phyloP scores from a whole-genome alignment of 257 asterid genomes.

The Hygrophila difformis region DNA sequence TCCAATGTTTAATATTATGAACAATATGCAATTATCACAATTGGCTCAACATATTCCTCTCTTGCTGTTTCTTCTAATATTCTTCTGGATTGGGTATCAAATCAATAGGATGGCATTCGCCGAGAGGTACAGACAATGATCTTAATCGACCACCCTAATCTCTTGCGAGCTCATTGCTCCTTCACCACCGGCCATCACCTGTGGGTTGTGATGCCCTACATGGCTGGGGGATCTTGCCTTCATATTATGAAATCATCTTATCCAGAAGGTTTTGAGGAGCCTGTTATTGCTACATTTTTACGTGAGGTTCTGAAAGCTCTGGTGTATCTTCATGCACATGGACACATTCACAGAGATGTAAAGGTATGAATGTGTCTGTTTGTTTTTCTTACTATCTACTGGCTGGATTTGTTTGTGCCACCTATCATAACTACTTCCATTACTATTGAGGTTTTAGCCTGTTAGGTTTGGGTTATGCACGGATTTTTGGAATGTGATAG shows the following conservation, averaged over 20 bases:
- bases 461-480: too few relatives aligned
- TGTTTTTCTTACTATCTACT: neutral
- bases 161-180: conserved; percentile 89
- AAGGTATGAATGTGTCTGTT: conserved; percentile 43
- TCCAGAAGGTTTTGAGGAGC: conserved; percentile 98
- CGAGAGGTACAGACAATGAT: conserved; percentile 92
- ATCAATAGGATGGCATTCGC: conserved; percentile 86
- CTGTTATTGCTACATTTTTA: conserved; percentile 79
- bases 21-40: too few relatives aligned
- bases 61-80: conserved; percentile 3
- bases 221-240: conserved; percentile 97
- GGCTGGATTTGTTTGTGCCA: conserved; percentile 2
- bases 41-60: conserved; percentile 10
- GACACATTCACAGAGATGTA: conserved; percentile 97
- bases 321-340: conserved; percentile 90
- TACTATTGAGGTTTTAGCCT: too few relatives aligned
- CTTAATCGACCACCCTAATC: conserved; percentile 84
- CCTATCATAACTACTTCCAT: too few relatives aligned
- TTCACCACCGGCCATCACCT: conserved; percentile 76
- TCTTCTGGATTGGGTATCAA: conserved; percentile 15
- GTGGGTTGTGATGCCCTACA: conserved; percentile 99
- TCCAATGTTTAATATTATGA: too few relatives aligned
- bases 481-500: too few relatives aligned
- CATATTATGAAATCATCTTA: conserved; percentile 85
- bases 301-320: conserved; percentile 95